Evolutionary conservation across 352 stramenopile genomes (phyloP).

Genomic region (Thalassiosira mediterranea): DNA sequence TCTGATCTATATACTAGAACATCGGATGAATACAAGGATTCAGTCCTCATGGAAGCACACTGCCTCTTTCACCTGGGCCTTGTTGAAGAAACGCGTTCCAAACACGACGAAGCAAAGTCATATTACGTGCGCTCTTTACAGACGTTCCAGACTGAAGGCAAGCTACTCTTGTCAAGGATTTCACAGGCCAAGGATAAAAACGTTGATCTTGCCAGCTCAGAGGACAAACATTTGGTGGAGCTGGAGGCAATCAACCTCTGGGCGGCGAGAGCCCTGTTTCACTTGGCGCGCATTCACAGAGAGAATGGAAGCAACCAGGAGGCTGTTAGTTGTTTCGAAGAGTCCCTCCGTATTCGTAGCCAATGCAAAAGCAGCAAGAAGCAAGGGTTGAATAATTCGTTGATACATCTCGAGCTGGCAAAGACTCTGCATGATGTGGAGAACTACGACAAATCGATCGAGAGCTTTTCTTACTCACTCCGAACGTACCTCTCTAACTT

Average conservation of each 20-base stretch:
- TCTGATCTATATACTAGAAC: constrained; percentile 5
- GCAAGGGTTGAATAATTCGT: constrained; percentile 44
- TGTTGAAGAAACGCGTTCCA: constrained; percentile 38
- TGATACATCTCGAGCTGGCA: constrained; percentile 43
- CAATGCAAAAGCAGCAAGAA: constrained; percentile 35
- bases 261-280: constrained; percentile 42
- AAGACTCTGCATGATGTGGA: constrained; percentile 41
- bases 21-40: constrained; percentile 21
- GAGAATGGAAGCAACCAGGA: constrained; percentile 18
- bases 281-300: constrained; percentile 53
- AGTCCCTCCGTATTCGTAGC: constrained; percentile 47
- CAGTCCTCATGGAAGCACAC: constrained; percentile 43
- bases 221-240: constrained; percentile 47
- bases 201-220: background rate
- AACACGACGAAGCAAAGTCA: constrained; percentile 37
- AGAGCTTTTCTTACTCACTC: constrained; percentile 52
- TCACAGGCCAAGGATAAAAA: constrained; percentile 13
- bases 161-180: constrained; percentile 28
- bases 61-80: constrained; percentile 61
- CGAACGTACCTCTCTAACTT: constrained; percentile 50
- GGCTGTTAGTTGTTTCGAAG: constrained; percentile 41
- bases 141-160: constrained; percentile 54
- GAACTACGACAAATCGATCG: constrained; percentile 55
- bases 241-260: constrained; percentile 63
- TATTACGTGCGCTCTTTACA: constrained; percentile 42